Percentiles rank a stretch among this genome's conserved stretches.
Conservation (phyloP, 2,329 filamentous ascomycete genomes). For the Scedosporium apiospermum region DNA sequence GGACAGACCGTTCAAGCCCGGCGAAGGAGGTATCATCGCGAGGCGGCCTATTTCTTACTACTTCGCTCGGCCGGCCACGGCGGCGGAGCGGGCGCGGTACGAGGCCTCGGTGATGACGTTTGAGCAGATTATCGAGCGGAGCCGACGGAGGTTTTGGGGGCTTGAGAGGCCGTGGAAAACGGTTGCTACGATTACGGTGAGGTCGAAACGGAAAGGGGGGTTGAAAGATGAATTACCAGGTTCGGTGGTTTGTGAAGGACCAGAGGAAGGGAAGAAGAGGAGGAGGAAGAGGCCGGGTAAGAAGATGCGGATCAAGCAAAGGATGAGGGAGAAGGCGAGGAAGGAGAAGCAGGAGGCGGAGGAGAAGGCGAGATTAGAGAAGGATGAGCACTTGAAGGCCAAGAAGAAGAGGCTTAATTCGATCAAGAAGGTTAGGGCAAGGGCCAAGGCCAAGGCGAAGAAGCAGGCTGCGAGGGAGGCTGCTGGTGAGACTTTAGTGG, state of each 20-base stretch:
- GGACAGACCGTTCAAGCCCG: slow-evolving; percentile 21
- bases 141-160: slow-evolving; percentile 42
- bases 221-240: slow-evolving; percentile 3
- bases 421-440: slow-evolving; percentile 48
- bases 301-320: slow-evolving; percentile 44
- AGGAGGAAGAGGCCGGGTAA: slow-evolving; percentile 36
- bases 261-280: background rate
- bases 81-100: slow-evolving; percentile 28
- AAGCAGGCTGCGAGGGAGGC: slow-evolving; percentile 24
- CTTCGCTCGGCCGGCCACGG: slow-evolving; percentile 27
- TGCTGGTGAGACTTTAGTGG: slow-evolving; percentile 12
- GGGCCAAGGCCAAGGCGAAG: slow-evolving; percentile 46
- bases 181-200: slow-evolving; percentile 27
- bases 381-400: slow-evolving; percentile 41
- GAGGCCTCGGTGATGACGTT: slow-evolving; percentile 38
- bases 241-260: background rate
- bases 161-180: slow-evolving; percentile 53
- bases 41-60: slow-evolving; percentile 39
- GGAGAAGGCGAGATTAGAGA: slow-evolving; percentile 27
- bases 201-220: slow-evolving; percentile 15
- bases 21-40: slow-evolving; percentile 25
- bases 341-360: slow-evolving; percentile 28
- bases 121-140: slow-evolving; percentile 37
- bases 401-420: slow-evolving; percentile 54
- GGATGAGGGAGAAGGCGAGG: slow-evolving; percentile 32